These are phyloP conservation scores for Paecilomyces sp. DNA, from an alignment of 2,329 filamentous ascomycete species.

Conservation along the genomic window DNA sequence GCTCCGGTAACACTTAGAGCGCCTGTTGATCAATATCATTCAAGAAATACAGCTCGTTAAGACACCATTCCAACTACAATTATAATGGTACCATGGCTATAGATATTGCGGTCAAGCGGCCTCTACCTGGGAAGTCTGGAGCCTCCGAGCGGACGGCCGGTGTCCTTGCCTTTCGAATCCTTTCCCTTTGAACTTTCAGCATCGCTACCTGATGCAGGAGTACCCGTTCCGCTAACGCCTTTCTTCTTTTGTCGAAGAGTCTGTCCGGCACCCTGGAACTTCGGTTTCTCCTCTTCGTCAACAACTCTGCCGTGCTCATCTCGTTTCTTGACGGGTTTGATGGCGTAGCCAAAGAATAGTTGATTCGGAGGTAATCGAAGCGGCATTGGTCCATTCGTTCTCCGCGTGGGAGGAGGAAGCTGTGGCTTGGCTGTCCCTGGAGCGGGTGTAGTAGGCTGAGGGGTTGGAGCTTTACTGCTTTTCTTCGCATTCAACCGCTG, in stretches of 20 bases:
- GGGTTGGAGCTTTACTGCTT: constrained; percentile 64
- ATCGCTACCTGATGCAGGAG: constrained; percentile 31
- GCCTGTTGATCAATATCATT: neutral
- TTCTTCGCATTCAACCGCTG: constrained; percentile 81
- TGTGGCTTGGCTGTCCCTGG: constrained; percentile 47
- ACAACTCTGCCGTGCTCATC: constrained; percentile 56
- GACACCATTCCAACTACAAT: neutral
- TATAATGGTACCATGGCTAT: neutral
- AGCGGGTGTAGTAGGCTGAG: constrained; percentile 66
- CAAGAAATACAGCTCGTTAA: neutral
- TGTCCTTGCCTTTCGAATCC: constrained; percentile 3
- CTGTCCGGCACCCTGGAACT: constrained; percentile 79
- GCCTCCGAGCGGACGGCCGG: constrained; percentile 6
- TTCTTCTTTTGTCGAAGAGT: constrained; percentile 73
- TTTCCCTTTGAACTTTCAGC: constrained; percentile 17
- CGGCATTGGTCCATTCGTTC: constrained; percentile 75
- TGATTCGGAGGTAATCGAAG: constrained; percentile 80
- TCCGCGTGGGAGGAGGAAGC: constrained; percentile 37
- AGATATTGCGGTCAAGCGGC: neutral
- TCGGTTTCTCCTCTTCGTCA: constrained; percentile 59
- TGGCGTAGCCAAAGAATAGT: constrained; percentile 92
- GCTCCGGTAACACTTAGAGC: neutral
- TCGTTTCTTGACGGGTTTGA: constrained; percentile 78
- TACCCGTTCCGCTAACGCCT: constrained; percentile 27
- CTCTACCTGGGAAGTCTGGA: constrained; percentile 1